phyloP scores from a whole-genome alignment of 2,329 filamentous ascomycete species.

The Sporothrix sp. region DNA sequence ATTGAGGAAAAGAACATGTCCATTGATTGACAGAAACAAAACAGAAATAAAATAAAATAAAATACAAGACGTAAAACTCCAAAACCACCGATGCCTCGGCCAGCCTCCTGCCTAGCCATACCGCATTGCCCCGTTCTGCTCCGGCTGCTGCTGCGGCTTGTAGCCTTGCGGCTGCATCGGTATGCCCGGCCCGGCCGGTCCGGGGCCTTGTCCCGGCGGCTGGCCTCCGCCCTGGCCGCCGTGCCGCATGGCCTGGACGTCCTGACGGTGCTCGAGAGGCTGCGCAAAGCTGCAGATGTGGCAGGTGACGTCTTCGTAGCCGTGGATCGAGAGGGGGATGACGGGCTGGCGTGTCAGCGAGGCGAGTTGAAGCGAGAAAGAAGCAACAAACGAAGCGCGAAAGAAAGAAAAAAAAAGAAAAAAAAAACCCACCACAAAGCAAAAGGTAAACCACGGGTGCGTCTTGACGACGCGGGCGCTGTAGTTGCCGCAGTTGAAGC shows the following conservation, averaged over 20 bases:
- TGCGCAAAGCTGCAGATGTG: conserved; percentile 69
- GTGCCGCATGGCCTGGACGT: conserved; percentile 41
- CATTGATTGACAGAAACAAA: no score
- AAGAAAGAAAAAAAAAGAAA: conserved; percentile 2
- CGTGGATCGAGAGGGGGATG: conserved; percentile 58
- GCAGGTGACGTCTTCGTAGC: conserved; percentile 61
- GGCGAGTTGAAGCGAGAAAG: neutral
- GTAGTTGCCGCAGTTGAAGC: conserved; percentile 58
- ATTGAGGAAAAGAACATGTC: no score
- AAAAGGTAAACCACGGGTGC: conserved; percentile 69
- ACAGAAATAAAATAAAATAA: no score
- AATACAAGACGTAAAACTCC: no score
- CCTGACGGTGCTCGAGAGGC: conserved; percentile 47
- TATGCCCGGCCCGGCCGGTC: conserved; percentile 24
- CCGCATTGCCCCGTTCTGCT: conserved; percentile 21
- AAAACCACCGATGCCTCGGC: no score
- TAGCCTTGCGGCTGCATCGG: conserved; percentile 23
- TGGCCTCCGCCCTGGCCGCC: conserved; percentile 24
- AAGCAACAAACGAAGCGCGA: conserved; percentile 3
- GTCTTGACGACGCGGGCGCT: conserved; percentile 50
- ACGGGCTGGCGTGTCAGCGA: conserved; percentile 42
- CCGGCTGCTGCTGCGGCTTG: conserved; percentile 11
- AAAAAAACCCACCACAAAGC: conserved; percentile 51
- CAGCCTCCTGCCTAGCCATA: conserved; percentile 19
- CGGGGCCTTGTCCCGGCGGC: conserved; percentile 13